Base-by-base conservation (phyloP, 2,329 filamentous ascomycete genomes). In the Arthrobotrys musiformis region DNA sequence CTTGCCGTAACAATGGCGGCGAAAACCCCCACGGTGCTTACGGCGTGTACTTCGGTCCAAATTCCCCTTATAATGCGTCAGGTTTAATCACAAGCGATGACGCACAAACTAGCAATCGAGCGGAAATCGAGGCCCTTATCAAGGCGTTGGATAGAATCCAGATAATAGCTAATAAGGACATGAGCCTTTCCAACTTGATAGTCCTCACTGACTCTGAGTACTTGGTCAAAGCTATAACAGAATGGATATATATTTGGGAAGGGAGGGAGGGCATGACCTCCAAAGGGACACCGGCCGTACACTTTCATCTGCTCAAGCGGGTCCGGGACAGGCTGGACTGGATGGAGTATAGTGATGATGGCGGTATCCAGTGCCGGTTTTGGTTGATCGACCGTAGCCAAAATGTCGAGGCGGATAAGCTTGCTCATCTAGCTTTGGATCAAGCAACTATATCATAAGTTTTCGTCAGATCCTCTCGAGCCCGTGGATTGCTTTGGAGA, bases 71-170 rank as follows among this genome's bases (percentile, higher is more conserved):
- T 33, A 54, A 54, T 30, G 26, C 13, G 24, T 54, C 15, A 26
- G 50, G 50, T n/a, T n/a, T 54, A 8, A 26, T 54, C 50, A 8
- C 50, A 17, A 30, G 19, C 24, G 50, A 54, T 30, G 24, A 30
- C 15, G 19, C 50, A 8, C 50, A 54, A n/a, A 54, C 50, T 8
- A 54, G 50, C 50, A 50, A 50, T 50, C 50, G 50, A 26, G 50
- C 50, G 15, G 50, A 54, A 54, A 54, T 54, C 26, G 50, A 54
- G 30, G 50, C 50, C 15, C 19, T 54, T 54, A 54, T 54, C 50
- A 54, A 33, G 24, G 50, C 50, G 50, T 30, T 54, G 50, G 50
- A 54, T 30, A 30, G 30, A 26, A 33, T 54, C 6, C 50, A 54
- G 19, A 54, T 30, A 17, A 54, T 54, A 26, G 13, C 13, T 17